phyloP scores from a whole-genome alignment of 2,329 filamentous ascomycete genomes.

The Sclerotinia nivalis region DNA sequence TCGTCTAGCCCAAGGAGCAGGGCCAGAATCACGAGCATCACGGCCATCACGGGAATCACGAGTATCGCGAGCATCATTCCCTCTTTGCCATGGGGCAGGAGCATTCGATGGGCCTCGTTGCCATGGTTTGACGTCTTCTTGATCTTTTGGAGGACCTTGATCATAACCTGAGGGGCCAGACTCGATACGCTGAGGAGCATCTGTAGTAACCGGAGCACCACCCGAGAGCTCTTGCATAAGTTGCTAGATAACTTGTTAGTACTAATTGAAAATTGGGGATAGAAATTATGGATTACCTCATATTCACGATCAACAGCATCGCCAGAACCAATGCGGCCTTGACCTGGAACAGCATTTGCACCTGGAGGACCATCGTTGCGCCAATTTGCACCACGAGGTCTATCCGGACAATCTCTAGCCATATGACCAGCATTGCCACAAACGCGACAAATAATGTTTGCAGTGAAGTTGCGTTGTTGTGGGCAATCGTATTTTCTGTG shows the following conservation, averaged over 20 bases:
- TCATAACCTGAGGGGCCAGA: slow-evolving; percentile 68
- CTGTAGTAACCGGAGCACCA: slow-evolving; percentile 58
- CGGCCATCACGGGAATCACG: slow-evolving; percentile 37
- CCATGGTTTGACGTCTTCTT: slow-evolving; percentile 75
- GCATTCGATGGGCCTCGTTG: slow-evolving; percentile 82
- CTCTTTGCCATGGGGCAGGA: slow-evolving; percentile 72
- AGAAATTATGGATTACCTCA: slow-evolving; percentile 65
- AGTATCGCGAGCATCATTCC: slow-evolving; percentile 44
- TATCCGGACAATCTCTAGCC: slow-evolving; percentile 95
- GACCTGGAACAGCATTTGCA: slow-evolving; percentile 50
- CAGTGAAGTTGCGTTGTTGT: slow-evolving; percentile 97
- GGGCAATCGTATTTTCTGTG: slow-evolving; percentile 99
- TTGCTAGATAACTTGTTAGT: slow-evolving; percentile 59
- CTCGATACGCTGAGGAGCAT: slow-evolving; percentile 78
- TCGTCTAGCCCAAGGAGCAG: slow-evolving; percentile 64
- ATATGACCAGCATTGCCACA: slow-evolving; percentile 98
- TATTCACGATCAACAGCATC: slow-evolving; percentile 93
- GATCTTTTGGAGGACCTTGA: slow-evolving; percentile 46
- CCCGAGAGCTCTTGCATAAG: slow-evolving; percentile 97
- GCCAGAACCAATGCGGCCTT: slow-evolving; percentile 66
- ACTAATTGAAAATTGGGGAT: background rate
- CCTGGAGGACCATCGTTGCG: slow-evolving; percentile 69
- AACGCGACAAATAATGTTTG: slow-evolving; percentile 97
- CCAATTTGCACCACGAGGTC: slow-evolving; percentile 77
- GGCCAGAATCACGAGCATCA: slow-evolving; percentile 46